Conservation (phyloP, 208 protist species). For the Kentomonas sorsogonicus region DNA sequence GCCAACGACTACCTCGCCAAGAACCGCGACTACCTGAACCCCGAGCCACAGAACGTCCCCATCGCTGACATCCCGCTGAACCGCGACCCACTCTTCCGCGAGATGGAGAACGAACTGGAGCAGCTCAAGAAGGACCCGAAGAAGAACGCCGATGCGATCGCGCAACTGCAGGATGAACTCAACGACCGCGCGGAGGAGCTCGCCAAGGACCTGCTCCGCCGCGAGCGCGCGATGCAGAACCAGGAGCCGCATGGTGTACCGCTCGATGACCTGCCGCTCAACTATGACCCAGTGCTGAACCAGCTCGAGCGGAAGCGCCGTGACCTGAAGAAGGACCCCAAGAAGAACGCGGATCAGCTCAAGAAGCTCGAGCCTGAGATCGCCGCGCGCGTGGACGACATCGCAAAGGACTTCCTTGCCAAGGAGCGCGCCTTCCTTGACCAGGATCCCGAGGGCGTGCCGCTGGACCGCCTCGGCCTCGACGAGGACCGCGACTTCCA, state of each 20-base stretch:
- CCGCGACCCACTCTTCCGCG: conserved; percentile 61
- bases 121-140: conserved; percentile 48
- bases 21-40: conserved; percentile 65
- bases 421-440: conserved; percentile 75
- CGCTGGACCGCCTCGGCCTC: conserved; percentile 49
- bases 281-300: conserved; percentile 58
- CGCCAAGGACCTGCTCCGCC: conserved; percentile 48
- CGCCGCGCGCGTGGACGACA: conserved; percentile 46
- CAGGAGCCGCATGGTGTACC: conserved; percentile 66
- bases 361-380: conserved; percentile 55
- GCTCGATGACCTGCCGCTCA: conserved; percentile 58
- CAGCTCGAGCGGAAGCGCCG: conserved; percentile 65
- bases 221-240: conserved; percentile 65
- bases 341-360: conserved; percentile 49
- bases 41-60: conserved; percentile 57
- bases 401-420: conserved; percentile 57
- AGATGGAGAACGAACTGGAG: conserved; percentile 67
- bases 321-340: conserved; percentile 61
- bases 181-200: conserved; percentile 59
- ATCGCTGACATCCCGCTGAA: conserved; percentile 60
- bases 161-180: conserved; percentile 58
- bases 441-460: conserved; percentile 54
- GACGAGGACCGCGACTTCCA: conserved; percentile 56
- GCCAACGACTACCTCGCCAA: conserved; percentile 55
- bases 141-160: conserved; percentile 54